A percentile compares a stretch with the other conserved stretches of the same genome.
Conservation (phyloP, 179 eudicot genomes). For the Spergularia azorica region DNA sequence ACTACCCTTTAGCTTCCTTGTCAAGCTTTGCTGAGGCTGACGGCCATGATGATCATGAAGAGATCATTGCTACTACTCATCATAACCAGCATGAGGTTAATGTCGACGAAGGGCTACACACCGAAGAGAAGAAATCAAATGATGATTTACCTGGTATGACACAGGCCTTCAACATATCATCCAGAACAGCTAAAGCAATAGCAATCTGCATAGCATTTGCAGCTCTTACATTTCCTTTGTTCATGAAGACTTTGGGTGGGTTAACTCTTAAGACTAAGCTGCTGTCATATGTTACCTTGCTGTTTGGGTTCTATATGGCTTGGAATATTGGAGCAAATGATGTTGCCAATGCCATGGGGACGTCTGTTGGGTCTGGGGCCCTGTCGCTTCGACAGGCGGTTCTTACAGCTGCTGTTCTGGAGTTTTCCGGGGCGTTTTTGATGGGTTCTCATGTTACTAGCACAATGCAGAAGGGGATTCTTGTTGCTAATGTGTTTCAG, state of each 20-base stretch:
- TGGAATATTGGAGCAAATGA: slow-evolving; percentile 99
- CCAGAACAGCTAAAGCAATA: slow-evolving; percentile 70
- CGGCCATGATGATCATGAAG: slow-evolving; percentile 38
- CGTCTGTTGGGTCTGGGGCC: slow-evolving; percentile 95
- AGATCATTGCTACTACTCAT: slow-evolving; percentile 18
- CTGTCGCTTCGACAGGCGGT: slow-evolving; percentile 86
- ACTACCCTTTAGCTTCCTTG: slow-evolving; percentile 60
- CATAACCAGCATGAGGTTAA: not conserved
- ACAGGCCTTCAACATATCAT: slow-evolving; percentile 74
- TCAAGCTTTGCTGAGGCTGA: slow-evolving; percentile 79
- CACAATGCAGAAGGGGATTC: slow-evolving; percentile 98
- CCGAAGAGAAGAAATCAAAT: slow-evolving; percentile 28
- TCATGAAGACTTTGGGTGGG: slow-evolving; percentile 71
- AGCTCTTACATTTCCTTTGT: slow-evolving; percentile 67
- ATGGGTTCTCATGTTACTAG: slow-evolving; percentile 92
- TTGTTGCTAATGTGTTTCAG: slow-evolving; percentile 80
- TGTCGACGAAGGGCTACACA: slow-evolving; percentile 13
- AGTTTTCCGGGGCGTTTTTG: slow-evolving; percentile 86
- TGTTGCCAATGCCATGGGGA: slow-evolving; percentile 99
- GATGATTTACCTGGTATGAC: slow-evolving; percentile 64
- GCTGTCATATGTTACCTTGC: slow-evolving; percentile 69
- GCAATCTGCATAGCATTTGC: slow-evolving; percentile 79
- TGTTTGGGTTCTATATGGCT: slow-evolving; percentile 94
- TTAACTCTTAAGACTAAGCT: slow-evolving; percentile 57
- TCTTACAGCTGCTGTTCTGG: slow-evolving; percentile 77